A percentile compares a stretch with the other conserved stretches of the same genome.
These are phyloP conservation scores for Drosera spatulata DNA, from an alignment of 179 eudicot species.

Conservation along the genomic window DNA sequence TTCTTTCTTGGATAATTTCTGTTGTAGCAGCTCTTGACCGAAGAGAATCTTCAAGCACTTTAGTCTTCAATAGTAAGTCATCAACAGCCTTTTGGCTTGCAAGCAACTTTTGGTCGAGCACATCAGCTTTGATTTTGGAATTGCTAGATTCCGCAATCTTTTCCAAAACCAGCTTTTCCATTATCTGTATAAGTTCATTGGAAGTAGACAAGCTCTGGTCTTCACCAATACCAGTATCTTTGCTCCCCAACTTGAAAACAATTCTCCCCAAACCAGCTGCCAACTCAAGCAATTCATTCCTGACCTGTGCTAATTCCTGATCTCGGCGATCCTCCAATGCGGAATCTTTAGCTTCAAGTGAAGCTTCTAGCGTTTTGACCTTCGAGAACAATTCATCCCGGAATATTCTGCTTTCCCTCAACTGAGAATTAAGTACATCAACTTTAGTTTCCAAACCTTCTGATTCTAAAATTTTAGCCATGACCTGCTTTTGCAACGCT, in stretches of 20 bases:
- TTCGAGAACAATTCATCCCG: conserved; percentile 59
- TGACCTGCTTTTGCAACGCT: conserved; percentile 54
- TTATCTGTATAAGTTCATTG: conserved; percentile 33
- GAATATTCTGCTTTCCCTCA: conserved; percentile 53
- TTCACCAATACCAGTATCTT: conserved; percentile 12
- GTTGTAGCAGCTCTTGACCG: conserved; percentile 30
- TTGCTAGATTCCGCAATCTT: conserved; percentile 43
- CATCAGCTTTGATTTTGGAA: conserved; percentile 51
- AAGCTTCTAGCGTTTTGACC: conserved; percentile 65
- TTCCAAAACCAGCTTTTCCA: conserved; percentile 53
- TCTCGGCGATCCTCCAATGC: conserved; percentile 44
- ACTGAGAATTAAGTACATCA: conserved; percentile 39
- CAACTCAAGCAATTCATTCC: conserved; percentile 40
- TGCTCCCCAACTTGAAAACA: conserved; percentile 51
- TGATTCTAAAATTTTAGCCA: conserved; percentile 33
- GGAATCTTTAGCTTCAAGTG: conserved; percentile 29
- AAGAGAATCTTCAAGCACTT: conserved; percentile 60
- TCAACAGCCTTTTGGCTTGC: conserved; percentile 62
- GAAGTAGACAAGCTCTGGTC: conserved; percentile 28
- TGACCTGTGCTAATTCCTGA: conserved; percentile 31
- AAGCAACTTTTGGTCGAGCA: conserved; percentile 40
- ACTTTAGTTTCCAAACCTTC: conserved; percentile 54
- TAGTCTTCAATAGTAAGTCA: conserved; percentile 61
- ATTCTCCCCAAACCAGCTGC: conserved; percentile 41
- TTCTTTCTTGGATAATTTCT: conserved; percentile 51